Evolutionary conservation across 2,329 filamentous ascomycete genomes (phyloP).

Genomic region (Cordyceps farinosa): DNA sequence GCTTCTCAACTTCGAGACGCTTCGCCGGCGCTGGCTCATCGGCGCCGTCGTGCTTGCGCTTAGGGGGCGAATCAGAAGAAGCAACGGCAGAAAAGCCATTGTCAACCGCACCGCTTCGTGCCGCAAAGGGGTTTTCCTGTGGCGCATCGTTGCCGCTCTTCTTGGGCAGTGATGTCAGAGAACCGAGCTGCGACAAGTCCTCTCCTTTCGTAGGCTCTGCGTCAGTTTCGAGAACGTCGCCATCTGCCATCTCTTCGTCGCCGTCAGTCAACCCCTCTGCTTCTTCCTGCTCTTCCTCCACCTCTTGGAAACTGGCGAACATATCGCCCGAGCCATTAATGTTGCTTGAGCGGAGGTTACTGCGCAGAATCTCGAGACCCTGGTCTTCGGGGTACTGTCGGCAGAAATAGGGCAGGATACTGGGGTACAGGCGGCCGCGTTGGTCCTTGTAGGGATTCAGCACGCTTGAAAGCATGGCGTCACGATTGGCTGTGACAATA

Average conservation of each 20-base stretch:
- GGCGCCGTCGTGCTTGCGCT: conserved; percentile 39
- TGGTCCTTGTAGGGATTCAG: conserved; percentile 69
- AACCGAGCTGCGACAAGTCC: background rate
- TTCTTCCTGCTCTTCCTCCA: conserved; percentile 37
- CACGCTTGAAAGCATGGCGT: conserved; percentile 76
- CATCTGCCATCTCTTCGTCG: conserved; percentile 26
- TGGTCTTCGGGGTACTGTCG: conserved; percentile 60
- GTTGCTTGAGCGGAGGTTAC: conserved; percentile 48
- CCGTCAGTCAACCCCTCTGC: conserved; percentile 35
- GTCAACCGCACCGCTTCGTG: conserved; percentile 23
- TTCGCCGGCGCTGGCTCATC: conserved; percentile 35
- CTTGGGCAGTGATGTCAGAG: conserved; percentile 8
- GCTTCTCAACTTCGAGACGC: conserved; percentile 38
- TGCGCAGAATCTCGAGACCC: conserved; percentile 67
- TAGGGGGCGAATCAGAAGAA: conserved; percentile 29
- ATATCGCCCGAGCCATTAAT: conserved; percentile 27
- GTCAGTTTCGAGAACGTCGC: background rate
- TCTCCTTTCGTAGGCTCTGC: background rate
- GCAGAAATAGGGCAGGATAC: conserved; percentile 75
- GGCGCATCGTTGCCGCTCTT: conserved; percentile 6
- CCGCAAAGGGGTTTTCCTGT: conserved; percentile 35
- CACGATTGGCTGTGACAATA: conserved; percentile 64
- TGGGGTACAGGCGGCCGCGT: conserved; percentile 62
- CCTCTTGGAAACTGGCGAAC: conserved; percentile 30
- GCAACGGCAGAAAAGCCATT: conserved; percentile 17